Percentiles rank a stretch among this genome's conserved stretches.
These are phyloP conservation scores for Paecilomyces dactylethromorphus DNA, from an alignment of 2,329 filamentous ascomycete species.

Conservation along the genomic window DNA sequence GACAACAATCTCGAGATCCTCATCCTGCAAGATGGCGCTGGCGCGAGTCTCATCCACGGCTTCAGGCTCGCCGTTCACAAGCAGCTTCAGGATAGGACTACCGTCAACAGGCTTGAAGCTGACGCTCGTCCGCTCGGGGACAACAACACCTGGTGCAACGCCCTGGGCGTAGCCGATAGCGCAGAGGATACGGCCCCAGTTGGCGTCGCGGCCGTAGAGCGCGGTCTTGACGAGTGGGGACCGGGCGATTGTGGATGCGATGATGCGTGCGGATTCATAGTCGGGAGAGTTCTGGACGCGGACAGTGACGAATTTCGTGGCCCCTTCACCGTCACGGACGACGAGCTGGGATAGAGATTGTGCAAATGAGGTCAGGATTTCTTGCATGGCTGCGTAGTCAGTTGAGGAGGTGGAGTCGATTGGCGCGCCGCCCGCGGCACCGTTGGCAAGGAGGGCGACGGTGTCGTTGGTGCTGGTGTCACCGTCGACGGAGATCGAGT, in stretches of 20 bases:
- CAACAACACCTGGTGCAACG: constrained; percentile 39
- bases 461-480: constrained; percentile 98
- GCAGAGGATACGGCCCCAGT: constrained; percentile 96
- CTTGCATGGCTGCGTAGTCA: constrained; percentile 66
- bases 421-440: constrained; percentile 69
- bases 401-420: constrained; percentile 46
- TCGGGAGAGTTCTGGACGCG: constrained; percentile 67
- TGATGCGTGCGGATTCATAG: constrained; percentile 64
- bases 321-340: constrained; percentile 92
- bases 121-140: constrained; percentile 52
- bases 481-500: constrained; percentile 93
- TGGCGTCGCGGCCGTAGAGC: constrained; percentile 92
- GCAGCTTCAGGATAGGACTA: constrained; percentile 49
- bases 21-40: constrained; percentile 52
- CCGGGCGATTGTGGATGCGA: constrained; percentile 81
- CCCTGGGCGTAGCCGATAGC: constrained; percentile 73
- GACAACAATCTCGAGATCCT: constrained; percentile 56
- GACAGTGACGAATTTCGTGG: constrained; percentile 96
- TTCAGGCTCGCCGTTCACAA: constrained; percentile 58
- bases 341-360: constrained; percentile 84
- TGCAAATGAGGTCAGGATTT: constrained; percentile 69
- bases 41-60: constrained; percentile 55
- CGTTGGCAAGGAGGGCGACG: constrained; percentile 89
- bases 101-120: constrained; percentile 56
- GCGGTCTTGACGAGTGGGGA: constrained; percentile 96